phyloP scores from a whole-genome alignment of 345 rosid species.

The Dimocarpus longan region DNA sequence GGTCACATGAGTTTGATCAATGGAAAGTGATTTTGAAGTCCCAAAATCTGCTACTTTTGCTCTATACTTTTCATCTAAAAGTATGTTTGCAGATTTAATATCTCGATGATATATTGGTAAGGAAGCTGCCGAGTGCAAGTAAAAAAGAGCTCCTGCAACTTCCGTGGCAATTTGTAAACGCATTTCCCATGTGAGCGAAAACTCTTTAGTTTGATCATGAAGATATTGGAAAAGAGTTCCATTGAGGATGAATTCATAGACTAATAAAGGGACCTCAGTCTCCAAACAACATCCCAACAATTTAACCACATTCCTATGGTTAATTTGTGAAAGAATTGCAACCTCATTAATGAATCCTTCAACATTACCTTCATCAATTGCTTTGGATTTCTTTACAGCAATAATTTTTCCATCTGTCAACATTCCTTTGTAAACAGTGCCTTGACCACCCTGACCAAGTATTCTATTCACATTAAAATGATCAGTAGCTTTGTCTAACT shows the following conservation, averaged over 20 bases:
- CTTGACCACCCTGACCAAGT: slow-evolving; percentile 12
- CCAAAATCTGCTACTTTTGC: slow-evolving; percentile 20
- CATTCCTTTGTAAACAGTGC: neutral
- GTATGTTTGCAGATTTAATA: slow-evolving; percentile 4
- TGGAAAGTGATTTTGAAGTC: slow-evolving; percentile 3
- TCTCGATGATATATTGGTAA: neutral
- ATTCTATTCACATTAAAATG: slow-evolving; percentile 5
- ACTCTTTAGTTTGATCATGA: slow-evolving; percentile 7
- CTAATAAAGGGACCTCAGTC: neutral
- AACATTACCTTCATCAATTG: slow-evolving; percentile 6
- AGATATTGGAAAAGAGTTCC: slow-evolving; percentile 16
- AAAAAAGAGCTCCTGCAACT: slow-evolving; percentile 7
- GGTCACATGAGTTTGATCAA: slow-evolving; percentile 12
- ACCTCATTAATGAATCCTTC: neutral
- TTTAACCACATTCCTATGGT: slow-evolving; percentile 16
- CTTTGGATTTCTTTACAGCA: slow-evolving; percentile 6
- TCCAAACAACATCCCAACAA: slow-evolving; percentile 5
- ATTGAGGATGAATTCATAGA: slow-evolving; percentile 4
- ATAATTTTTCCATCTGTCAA: neutral
- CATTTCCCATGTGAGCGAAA: slow-evolving; percentile 13
- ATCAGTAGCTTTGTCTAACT: slow-evolving; percentile 11
- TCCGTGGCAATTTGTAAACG: neutral
- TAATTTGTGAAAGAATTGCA: neutral
- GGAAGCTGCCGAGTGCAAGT: neutral
- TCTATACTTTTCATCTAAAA: slow-evolving; percentile 8